Percentiles rank a stretch among this genome's conserved stretches.
These are phyloP conservation scores for Cercospora sojina DNA, from an alignment of 2,329 filamentous ascomycete species.

Conservation along the genomic window DNA sequence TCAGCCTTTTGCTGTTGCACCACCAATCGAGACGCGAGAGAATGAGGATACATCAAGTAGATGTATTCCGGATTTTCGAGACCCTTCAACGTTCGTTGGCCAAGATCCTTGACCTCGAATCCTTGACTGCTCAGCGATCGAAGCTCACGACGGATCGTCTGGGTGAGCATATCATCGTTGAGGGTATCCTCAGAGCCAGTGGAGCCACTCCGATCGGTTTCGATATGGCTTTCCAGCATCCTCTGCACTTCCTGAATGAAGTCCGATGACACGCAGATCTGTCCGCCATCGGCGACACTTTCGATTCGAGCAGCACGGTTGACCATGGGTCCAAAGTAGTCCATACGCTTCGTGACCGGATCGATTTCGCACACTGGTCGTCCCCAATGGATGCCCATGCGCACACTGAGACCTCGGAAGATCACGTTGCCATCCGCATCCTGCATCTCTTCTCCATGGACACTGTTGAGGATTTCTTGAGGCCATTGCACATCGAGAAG, in stretches of 20 bases:
- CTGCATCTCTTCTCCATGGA: conserved; percentile 76
- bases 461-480: conserved; percentile 82
- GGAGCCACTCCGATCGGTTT: conserved; percentile 70
- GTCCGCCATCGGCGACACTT: conserved; percentile 89
- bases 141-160: conserved; percentile 81
- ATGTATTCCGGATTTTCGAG: conserved; percentile 96
- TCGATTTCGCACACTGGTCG: conserved; percentile 92
- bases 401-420: conserved; percentile 88
- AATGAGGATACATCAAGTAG: conserved; percentile 91
- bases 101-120: conserved; percentile 95
- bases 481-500: conserved; percentile 92
- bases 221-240: conserved; percentile 83
- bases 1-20: conserved; percentile 60
- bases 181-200: conserved; percentile 71
- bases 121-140: conserved; percentile 84
- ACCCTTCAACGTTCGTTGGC: conserved; percentile 91
- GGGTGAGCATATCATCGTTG: conserved; percentile 71
- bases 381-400: conserved; percentile 97
- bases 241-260: conserved; percentile 95
- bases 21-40: conserved; percentile 75
- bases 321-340: conserved; percentile 99
- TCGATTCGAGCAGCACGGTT: conserved; percentile 95
- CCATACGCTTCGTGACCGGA: conserved; percentile 95
- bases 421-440: conserved; percentile 87
- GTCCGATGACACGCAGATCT: conserved; percentile 94